Conservation (phyloP, 768 basidiomycete species). For the Lentinula detonsa region DNA sequence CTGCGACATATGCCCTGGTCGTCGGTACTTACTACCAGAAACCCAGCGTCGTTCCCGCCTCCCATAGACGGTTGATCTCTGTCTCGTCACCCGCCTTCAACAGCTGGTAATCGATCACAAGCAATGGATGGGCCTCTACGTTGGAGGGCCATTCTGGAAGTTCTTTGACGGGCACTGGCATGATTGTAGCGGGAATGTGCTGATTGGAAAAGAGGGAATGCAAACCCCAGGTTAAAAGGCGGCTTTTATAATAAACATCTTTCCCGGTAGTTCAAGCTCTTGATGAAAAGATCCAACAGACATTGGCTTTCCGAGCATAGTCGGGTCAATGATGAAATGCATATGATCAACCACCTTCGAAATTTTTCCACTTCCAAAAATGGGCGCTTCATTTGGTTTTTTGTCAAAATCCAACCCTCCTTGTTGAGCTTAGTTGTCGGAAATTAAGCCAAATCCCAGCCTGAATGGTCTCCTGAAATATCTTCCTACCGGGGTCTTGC, state of each 20-base stretch:
- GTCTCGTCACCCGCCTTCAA: slow-evolving; percentile 24
- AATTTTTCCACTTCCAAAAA: no score
- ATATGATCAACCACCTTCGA: no score
- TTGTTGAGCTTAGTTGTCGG: neutral
- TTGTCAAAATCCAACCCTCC: no score
- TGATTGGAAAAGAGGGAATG: neutral
- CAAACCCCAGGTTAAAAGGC: neutral
- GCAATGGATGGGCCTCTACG: slow-evolving; percentile 33
- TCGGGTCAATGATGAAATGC: neutral
- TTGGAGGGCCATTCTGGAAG: slow-evolving; percentile 33
- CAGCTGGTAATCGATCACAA: slow-evolving; percentile 36
- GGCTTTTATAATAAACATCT: neutral
- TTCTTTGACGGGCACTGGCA: slow-evolving; percentile 5
- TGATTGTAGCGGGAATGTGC: neutral
- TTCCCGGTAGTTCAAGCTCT: neutral
- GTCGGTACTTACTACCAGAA: slow-evolving; percentile 40
- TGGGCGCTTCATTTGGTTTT: no score
- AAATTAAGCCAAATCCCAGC: neutral
- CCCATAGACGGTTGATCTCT: slow-evolving; percentile 35
- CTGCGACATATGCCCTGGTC: neutral
- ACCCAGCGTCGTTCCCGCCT: slow-evolving; percentile 35
- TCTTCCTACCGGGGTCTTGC: neutral
- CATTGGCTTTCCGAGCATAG: neutral
- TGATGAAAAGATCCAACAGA: neutral
- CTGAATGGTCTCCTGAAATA: neutral